These are phyloP conservation scores for Nitzschia putrida DNA, from an alignment of 108 stramenopile genomes.

Conservation along the genomic window DNA sequence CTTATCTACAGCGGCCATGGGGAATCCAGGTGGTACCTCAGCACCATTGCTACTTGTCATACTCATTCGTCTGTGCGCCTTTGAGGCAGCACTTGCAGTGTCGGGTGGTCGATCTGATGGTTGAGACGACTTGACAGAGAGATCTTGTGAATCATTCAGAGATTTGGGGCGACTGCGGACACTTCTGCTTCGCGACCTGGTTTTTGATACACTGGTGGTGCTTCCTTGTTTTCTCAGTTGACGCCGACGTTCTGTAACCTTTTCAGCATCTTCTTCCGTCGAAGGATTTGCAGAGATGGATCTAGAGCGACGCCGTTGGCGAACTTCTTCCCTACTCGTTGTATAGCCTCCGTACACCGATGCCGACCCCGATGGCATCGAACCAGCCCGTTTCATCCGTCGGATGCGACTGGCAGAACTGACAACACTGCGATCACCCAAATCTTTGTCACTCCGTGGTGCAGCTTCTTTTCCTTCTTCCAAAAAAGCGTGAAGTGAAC, in stretches of 20 bases:
- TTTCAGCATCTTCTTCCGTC: neutral
- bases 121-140: neutral
- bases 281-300: slow-evolving; percentile 1
- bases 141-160: neutral
- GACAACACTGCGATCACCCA: slow-evolving; percentile 18
- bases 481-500: slow-evolving; percentile 23
- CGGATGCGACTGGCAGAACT: slow-evolving; percentile 14
- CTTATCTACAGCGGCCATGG: slow-evolving; percentile 18
- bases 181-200: neutral
- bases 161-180: neutral
- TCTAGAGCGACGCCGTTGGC: slow-evolving; percentile 10
- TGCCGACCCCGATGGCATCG: slow-evolving; percentile 11
- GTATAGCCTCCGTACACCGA: slow-evolving; percentile 15
- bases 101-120: slow-evolving; percentile 6
- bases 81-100: neutral
- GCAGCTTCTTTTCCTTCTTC: slow-evolving; percentile 11
- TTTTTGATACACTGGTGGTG: neutral
- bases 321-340: slow-evolving; percentile 9
- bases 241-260: neutral
- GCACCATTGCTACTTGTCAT: slow-evolving; percentile 15
- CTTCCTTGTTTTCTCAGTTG: slow-evolving; percentile 8
- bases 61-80: neutral
- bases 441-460: neutral
- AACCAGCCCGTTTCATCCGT: slow-evolving; percentile 4
- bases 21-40: slow-evolving; percentile 21